These are phyloP conservation scores for Smallanthus sonchifolius DNA, from an alignment of 129 eudicot species.

Conservation along the genomic window DNA sequence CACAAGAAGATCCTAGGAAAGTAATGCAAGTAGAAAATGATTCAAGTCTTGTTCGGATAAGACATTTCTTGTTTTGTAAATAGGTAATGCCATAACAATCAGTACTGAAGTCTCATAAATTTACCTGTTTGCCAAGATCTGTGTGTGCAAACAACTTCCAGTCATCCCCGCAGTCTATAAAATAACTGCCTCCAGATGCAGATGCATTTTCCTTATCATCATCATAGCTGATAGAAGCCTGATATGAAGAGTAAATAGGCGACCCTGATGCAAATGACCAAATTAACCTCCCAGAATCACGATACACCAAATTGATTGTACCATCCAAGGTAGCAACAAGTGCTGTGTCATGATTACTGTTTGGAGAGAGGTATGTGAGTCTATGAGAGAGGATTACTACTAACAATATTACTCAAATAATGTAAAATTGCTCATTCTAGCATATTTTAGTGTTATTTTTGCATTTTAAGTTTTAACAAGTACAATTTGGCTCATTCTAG, in stretches of 20 bases:
- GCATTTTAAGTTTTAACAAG: not conserved
- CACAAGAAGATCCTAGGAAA: not conserved
- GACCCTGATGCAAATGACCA: conserved; percentile 88
- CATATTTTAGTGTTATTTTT: not conserved
- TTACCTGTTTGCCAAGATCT: conserved; percentile 55
- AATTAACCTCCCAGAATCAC: conserved; percentile 47
- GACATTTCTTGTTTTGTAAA: not conserved
- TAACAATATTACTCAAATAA: conserved; percentile 1
- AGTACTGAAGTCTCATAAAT: conserved; percentile 1
- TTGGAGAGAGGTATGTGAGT: conserved; percentile 20
- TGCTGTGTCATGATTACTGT: conserved; percentile 56
- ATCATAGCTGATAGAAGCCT: conserved; percentile 44
- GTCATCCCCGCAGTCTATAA: conserved; percentile 75
- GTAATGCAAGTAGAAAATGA: not conserved
- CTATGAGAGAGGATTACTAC: conserved; percentile 4
- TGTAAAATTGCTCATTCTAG: not conserved
- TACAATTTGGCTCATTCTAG: not conserved
- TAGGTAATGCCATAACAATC: not conserved
- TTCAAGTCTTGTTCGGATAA: not conserved
- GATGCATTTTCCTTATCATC: conserved; percentile 44
- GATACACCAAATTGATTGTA: conserved; percentile 53
- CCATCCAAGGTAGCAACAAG: conserved; percentile 85
- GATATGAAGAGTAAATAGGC: conserved; percentile 79
- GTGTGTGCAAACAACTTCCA: conserved; percentile 68
- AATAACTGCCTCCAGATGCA: conserved; percentile 41